phyloP scores from a whole-genome alignment of 1,284 basidiomycete genomes.

The Leccinum fallax region DNA sequence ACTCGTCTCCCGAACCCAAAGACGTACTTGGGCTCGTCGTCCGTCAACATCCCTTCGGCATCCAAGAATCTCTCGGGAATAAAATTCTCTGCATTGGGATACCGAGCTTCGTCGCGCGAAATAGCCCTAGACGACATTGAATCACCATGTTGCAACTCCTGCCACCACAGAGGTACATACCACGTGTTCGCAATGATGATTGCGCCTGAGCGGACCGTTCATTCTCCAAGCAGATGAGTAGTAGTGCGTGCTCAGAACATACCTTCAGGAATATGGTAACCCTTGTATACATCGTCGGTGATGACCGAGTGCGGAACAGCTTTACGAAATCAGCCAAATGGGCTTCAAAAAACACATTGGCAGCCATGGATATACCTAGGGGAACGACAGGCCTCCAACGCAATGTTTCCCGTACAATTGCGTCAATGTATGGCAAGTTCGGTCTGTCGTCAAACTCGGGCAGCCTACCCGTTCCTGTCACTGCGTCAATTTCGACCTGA shows the following conservation, averaged over 20 bases:
- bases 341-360: too few relatives aligned
- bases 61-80: constrained; percentile 25
- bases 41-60: constrained; percentile 13
- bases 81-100: constrained; percentile 19
- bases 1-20: constrained; percentile 26
- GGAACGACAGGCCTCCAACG: background rate
- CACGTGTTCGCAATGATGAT: constrained; percentile 19
- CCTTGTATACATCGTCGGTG: constrained; percentile 18
- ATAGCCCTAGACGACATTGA: constrained; percentile 17
- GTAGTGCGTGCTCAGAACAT: background rate
- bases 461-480: background rate
- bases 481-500: background rate
- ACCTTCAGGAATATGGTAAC: constrained; percentile 29
- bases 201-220: constrained; percentile 2
- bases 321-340: background rate
- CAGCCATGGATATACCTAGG: background rate
- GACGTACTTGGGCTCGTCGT: constrained; percentile 14
- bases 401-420: background rate
- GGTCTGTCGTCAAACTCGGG: background rate
- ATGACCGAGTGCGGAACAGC: constrained; percentile 11
- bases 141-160: too few relatives aligned
- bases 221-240: background rate
- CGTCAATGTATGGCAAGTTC: background rate
- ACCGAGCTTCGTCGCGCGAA: constrained; percentile 16
- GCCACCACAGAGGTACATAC: background rate